A percentile compares a stretch with the other conserved stretches of the same genome.
These are phyloP conservation scores for Symbiodinium pilosum DNA, from an alignment of 73 alveolate genomes.

Conservation along the genomic window DNA sequence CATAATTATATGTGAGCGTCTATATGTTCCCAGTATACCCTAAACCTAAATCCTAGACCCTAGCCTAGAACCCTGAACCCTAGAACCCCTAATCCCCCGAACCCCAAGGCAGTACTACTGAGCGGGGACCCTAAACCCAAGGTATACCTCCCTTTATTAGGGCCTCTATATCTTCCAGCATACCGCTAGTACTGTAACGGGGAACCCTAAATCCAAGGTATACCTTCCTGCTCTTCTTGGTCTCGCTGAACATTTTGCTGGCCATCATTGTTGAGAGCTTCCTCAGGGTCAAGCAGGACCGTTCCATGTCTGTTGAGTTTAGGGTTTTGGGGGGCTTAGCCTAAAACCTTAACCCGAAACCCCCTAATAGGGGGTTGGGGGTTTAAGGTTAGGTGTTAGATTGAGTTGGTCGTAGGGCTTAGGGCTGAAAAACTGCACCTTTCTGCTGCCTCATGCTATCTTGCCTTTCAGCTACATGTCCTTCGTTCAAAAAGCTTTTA, in stretches of 20 bases:
- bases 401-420: not conserved
- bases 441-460: not conserved
- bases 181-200: no score
- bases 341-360: no score
- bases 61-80: not conserved
- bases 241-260: constrained; percentile 73
- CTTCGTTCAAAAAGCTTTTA: not conserved
- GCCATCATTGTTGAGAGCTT: constrained; percentile 87
- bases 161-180: no score
- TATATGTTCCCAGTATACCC: no score
- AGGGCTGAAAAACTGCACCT: not conserved
- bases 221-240: constrained; percentile 76
- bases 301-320: not conserved
- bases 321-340: not conserved
- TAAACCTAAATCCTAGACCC: no score
- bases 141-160: no score
- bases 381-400: not conserved
- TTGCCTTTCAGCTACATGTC: not conserved
- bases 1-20: no score
- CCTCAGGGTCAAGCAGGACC: constrained; percentile 81
- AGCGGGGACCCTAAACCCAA: no score
- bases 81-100: not conserved
- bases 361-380: no score
- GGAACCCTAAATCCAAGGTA: constrained; percentile 9
- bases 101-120: no score